phyloP scores from a whole-genome alignment of 2,329 filamentous ascomycete species.

The Fusarium praegraminearum region DNA sequence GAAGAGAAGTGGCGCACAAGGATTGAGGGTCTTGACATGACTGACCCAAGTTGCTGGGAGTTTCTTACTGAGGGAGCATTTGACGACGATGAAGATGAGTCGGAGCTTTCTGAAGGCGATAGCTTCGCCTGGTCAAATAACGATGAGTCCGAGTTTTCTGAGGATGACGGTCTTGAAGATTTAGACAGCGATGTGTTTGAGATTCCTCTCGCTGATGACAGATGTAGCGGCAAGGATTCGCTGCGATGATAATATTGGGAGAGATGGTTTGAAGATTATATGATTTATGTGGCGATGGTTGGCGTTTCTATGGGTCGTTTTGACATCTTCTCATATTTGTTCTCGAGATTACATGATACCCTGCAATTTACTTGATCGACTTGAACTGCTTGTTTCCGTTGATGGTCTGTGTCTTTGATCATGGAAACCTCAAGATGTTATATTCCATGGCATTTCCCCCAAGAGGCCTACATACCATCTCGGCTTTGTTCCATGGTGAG shows the following conservation, averaged over 20 bases:
- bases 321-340: background rate
- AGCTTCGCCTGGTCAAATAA: conserved; percentile 24
- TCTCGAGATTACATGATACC: conserved; percentile 27
- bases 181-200: conserved; percentile 10
- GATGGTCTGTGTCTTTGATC: background rate
- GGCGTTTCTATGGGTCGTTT: conserved; percentile 4
- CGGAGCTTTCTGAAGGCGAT: conserved; percentile 27
- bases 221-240: conserved; percentile 1
- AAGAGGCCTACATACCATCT: conserved; percentile 45
- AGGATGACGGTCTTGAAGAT: conserved; percentile 5
- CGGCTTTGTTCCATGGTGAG: background rate
- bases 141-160: conserved; percentile 7
- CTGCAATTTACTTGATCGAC: background rate
- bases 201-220: conserved; percentile 2
- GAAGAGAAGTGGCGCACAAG: conserved; percentile 41
- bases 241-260: background rate
- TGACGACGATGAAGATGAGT: conserved; percentile 32
- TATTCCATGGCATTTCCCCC: conserved; percentile 42
- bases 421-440: background rate
- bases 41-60: conserved; percentile 46
- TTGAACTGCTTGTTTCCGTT: background rate
- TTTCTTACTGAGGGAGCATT: conserved; percentile 33
- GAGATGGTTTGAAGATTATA: conserved; percentile 5
- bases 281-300: background rate
- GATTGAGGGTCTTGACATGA: conserved; percentile 43